These are phyloP conservation scores for Pelargonium fulgidum DNA, from an alignment of 441 rosid genomes.

Conservation along the genomic window DNA sequence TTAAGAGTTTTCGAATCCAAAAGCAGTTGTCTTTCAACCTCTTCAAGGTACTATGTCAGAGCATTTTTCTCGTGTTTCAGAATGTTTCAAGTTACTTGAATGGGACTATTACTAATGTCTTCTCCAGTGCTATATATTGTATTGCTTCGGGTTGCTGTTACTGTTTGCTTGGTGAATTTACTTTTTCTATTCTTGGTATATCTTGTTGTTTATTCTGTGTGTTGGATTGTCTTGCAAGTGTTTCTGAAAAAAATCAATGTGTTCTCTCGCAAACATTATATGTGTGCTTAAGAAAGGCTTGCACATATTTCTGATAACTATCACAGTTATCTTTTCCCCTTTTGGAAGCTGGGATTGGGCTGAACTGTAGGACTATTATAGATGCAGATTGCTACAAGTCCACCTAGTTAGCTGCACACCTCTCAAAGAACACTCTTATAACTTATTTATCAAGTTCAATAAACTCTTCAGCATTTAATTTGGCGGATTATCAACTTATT, in stretches of 20 bases:
- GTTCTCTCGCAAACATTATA: background rate
- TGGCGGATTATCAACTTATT: too few relatives aligned
- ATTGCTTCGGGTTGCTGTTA: background rate
- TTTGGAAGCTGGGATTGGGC: background rate
- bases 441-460: too few relatives aligned
- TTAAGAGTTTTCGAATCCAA: slow-evolving; percentile 60
- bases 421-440: background rate
- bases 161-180: background rate
- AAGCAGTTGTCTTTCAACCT: slow-evolving; percentile 49
- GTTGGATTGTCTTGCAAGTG: background rate
- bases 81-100: background rate
- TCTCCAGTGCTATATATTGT: background rate
- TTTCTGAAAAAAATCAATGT: background rate
- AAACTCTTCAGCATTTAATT: too few relatives aligned
- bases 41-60: slow-evolving; percentile 43
- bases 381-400: background rate
- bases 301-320: background rate
- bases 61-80: background rate
- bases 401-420: background rate
- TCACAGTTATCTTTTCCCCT: background rate
- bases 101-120: background rate
- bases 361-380: background rate
- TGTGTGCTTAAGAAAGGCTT: background rate
- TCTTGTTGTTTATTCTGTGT: background rate
- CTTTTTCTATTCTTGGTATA: background rate